Base-by-base conservation (phyloP, 805 yeast species). In the Ogataea thermomethanolica region DNA sequence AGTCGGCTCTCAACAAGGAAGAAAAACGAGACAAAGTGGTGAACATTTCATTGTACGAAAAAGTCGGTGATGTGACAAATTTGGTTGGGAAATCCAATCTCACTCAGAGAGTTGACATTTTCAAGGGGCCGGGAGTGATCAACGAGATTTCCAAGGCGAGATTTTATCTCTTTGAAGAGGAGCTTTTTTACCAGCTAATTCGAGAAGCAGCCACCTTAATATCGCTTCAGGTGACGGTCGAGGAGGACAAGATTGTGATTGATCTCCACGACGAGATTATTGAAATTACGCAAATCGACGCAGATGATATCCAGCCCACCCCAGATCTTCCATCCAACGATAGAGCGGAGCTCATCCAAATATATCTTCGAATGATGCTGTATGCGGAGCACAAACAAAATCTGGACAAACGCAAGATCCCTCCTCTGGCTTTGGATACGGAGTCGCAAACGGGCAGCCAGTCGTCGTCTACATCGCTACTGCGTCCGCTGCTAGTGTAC, bases 161-260 rank as follows among this genome's bases (percentile, higher is more conserved):
- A 33, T 80, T 74, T 47, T 76, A 78, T 44, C 68, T 90, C 7
- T 91, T 91, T 64, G 98, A 91, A 56, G 93, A 86, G 54, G 98
- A 91, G 59, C 68, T 91, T 39, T 87, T 87, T 65, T 78, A 76
- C 59, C 89, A 82, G 51, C 62, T 91, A 40, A 71, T 81, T 17
- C 76, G 80, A 47, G 99, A 91, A 61, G 87, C 95, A 1, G 73
- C 81, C 23, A 58, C 70, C 5, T 65, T 91, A 43, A 73, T 81
- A 8, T 77, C 88, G 13, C 78, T 80, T 49, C 81, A 84, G 39
- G 91, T 87, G 4, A 70, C 71, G 11, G 73, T 81, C 12, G 79
- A 84, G 23, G 74, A 74, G 36, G 78, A 81, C 44, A 81, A 78
- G 49, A 74, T 90, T 14, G 69, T 74, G 0, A 69, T 87, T 30